These are phyloP conservation scores for Papilionanthe hybrid DNA, from an alignment of 116 monocot species.

Conservation along the genomic window DNA sequence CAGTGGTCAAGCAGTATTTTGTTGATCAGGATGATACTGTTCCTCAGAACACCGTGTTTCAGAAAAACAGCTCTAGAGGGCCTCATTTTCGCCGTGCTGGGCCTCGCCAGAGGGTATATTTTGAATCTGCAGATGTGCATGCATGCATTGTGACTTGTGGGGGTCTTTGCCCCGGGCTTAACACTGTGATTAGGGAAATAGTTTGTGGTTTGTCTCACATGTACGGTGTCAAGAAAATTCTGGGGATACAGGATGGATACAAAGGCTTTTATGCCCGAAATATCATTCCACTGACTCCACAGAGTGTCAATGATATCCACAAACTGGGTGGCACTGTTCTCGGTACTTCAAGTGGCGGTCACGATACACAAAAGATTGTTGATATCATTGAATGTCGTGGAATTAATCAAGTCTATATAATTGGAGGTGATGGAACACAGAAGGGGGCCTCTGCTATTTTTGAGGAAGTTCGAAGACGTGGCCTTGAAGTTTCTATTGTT, in stretches of 20 bases:
- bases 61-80: constrained; percentile 35
- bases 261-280: constrained; percentile 67
- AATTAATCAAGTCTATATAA: constrained; percentile 57
- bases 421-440: constrained; percentile 44
- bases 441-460: constrained; percentile 40
- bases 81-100: constrained; percentile 52
- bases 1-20: constrained; percentile 32
- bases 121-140: constrained; percentile 42
- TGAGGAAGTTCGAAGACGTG: constrained; percentile 53
- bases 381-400: constrained; percentile 63
- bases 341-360: constrained; percentile 69
- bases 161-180: constrained; percentile 57
- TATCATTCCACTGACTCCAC: constrained; percentile 47
- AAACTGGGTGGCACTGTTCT: constrained; percentile 69
- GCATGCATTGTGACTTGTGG: constrained; percentile 65
- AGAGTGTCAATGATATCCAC: constrained; percentile 68
- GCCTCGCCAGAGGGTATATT: constrained; percentile 47
- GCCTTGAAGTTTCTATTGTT: constrained; percentile 50
- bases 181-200: constrained; percentile 53
- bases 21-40: constrained; percentile 50
- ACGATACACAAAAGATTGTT: constrained; percentile 63
- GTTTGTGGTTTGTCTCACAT: constrained; percentile 53
- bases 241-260: constrained; percentile 60
- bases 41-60: constrained; percentile 40
- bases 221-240: constrained; percentile 33